Evolutionary conservation across 108 stramenopile species (phyloP).

Genomic region (Schizochytrium sp.): DNA sequence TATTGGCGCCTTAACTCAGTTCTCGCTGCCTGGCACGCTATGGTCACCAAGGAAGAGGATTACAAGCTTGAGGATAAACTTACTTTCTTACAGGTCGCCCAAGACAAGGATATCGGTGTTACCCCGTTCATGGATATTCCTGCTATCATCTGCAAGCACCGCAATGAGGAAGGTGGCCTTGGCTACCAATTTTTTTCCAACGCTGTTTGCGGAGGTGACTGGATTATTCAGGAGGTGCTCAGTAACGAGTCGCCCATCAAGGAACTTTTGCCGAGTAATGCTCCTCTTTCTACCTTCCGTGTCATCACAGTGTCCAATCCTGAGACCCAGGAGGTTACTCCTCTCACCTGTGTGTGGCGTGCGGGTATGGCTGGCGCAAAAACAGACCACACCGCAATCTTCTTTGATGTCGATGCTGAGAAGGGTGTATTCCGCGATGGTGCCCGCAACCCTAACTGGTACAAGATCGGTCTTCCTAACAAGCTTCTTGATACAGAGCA

Average conservation of each 20-base stretch:
- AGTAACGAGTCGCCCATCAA: constrained; percentile 70
- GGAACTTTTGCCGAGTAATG: constrained; percentile 84
- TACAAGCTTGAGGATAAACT: constrained; percentile 97
- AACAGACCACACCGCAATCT: constrained; percentile 94
- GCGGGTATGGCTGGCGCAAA: constrained; percentile 88
- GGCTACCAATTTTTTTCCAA: constrained; percentile 94
- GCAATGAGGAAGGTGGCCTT: constrained; percentile 97
- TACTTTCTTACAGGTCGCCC: constrained; percentile 90
- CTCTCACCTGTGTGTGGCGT: constrained; percentile 93
- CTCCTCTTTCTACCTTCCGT: constrained; percentile 97
- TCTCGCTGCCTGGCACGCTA: constrained; percentile 90
- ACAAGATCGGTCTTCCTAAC: constrained; percentile 81
- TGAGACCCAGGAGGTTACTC: constrained; percentile 69
- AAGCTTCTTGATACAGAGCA: constrained; percentile 62
- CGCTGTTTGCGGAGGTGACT: constrained; percentile 92
- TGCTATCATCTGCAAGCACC: constrained; percentile 93
- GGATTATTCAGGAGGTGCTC: constrained; percentile 94
- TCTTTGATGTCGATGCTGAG: constrained; percentile 92
- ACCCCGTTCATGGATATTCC: constrained; percentile 86
- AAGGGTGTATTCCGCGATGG: constrained; percentile 87
- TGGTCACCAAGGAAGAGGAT: constrained; percentile 81
- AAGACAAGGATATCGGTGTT: constrained; percentile 85
- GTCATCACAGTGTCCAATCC: constrained; percentile 89
- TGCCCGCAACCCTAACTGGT: constrained; percentile 98
- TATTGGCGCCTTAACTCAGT: constrained; percentile 96